Conservation (phyloP, 202 grass and related monocot genomes). For the Alloteropsis angusta region DNA sequence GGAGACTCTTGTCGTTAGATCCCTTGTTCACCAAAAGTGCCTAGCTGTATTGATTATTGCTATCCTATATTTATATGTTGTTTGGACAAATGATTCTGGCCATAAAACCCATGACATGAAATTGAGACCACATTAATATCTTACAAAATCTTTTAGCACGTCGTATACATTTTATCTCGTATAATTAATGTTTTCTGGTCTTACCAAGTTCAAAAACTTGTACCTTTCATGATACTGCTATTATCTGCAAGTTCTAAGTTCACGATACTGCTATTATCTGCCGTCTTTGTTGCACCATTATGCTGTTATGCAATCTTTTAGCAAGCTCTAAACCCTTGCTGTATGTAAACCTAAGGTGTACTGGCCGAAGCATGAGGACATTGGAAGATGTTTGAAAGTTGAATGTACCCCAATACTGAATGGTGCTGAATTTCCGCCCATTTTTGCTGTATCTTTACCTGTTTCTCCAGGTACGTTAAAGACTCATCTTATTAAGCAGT, state of each 20-base stretch:
- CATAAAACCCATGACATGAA: not conserved
- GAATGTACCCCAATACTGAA: constrained; percentile 66
- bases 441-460: constrained; percentile 75
- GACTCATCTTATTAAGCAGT: not conserved
- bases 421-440: constrained; percentile 48
- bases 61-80: not conserved
- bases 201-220: not conserved
- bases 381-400: constrained; percentile 84
- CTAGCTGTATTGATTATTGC: not conserved
- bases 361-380: constrained; percentile 74
- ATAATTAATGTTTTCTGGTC: constrained; percentile 11
- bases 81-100: constrained; percentile 6
- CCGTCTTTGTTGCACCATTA: not conserved
- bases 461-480: constrained; percentile 69
- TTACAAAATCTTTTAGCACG: not conserved
- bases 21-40: not conserved
- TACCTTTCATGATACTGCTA: not conserved
- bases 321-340: constrained; percentile 22
- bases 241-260: constrained; percentile 2
- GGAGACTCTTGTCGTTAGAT: not conserved
- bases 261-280: not conserved
- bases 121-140: not conserved
- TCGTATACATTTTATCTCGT: constrained; percentile 2
- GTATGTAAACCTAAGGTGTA: constrained; percentile 61
- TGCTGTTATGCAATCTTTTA: constrained; percentile 5